Evolutionary conservation across 495 filamentous ascomycete genomes (phyloP).

Genomic region (Saxophila tyrrhenica): DNA sequence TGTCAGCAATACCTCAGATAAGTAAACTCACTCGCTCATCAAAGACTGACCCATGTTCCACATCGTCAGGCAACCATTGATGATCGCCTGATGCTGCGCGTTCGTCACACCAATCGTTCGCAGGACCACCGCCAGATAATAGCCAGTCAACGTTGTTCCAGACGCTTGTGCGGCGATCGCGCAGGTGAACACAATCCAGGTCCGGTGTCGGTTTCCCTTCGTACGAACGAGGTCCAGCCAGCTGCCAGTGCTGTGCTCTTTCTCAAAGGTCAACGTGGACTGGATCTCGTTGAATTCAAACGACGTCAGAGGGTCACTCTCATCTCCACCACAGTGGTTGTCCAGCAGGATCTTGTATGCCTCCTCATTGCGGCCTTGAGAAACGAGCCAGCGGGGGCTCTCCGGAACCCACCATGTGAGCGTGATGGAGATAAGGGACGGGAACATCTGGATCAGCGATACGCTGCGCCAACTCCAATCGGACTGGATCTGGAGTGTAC

Average conservation of each 20-base stretch:
- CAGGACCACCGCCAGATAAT: slow-evolving; percentile 37
- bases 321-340: slow-evolving; percentile 36
- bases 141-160: slow-evolving; percentile 41
- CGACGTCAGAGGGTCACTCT: slow-evolving; percentile 28
- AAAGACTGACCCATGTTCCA: slow-evolving; percentile 9
- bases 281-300: slow-evolving; percentile 21
- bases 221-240: slow-evolving; percentile 3
- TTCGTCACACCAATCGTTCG: slow-evolving; percentile 37
- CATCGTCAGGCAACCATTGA: slow-evolving; percentile 23
- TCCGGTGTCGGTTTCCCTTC: slow-evolving; percentile 3
- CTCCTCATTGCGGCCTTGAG: slow-evolving; percentile 6
- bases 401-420: slow-evolving; percentile 14
- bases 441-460: slow-evolving; percentile 42
- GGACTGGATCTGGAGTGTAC: slow-evolving; percentile 37
- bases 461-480: slow-evolving; percentile 47
- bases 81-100: slow-evolving; percentile 33
- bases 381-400: slow-evolving; percentile 6
- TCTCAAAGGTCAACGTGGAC: slow-evolving; percentile 23
- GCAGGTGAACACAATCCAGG: slow-evolving; percentile 2
- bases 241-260: slow-evolving; percentile 13
- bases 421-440: slow-evolving; percentile 28
- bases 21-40: no score
- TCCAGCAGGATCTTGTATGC: slow-evolving; percentile 24
- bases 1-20: neutral
- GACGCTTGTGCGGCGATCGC: slow-evolving; percentile 35